Conservation (phyloP, 2,329 filamentous ascomycete genomes). For the Arthroderma uncinatum region DNA sequence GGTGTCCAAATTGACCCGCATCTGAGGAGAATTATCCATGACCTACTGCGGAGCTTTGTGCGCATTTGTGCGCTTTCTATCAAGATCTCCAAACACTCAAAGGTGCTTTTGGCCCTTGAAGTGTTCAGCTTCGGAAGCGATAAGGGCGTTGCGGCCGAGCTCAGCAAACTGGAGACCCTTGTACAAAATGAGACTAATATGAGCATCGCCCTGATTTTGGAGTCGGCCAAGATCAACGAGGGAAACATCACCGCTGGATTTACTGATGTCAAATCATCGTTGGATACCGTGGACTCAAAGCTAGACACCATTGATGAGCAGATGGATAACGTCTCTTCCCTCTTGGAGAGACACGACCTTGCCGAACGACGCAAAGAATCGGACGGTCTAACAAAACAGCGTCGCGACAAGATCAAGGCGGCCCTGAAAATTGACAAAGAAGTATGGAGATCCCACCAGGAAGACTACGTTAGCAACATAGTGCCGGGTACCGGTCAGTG, state of each 20-base stretch:
- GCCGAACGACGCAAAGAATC: constrained; percentile 11
- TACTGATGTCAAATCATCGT: constrained; percentile 10
- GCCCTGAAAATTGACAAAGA: constrained; percentile 15
- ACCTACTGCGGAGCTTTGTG: constrained; percentile 20
- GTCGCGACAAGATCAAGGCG: constrained; percentile 13
- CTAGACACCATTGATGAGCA: constrained; percentile 11
- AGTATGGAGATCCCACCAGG: constrained; percentile 11
- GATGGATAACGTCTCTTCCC: constrained; percentile 9
- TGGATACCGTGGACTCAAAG: constrained; percentile 11
- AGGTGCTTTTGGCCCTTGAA: constrained; percentile 19
- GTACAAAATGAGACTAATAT: constrained; percentile 22
- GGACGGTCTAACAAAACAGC: constrained; percentile 8
- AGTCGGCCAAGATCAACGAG: constrained; percentile 20
- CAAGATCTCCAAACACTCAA: constrained; percentile 19
- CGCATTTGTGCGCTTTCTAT: constrained; percentile 21
- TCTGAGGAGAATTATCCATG: constrained; percentile 20
- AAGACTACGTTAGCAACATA: constrained; percentile 13
- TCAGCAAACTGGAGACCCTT: constrained; percentile 17
- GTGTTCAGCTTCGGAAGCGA: constrained; percentile 22
- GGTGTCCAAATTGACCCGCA: constrained; percentile 18
- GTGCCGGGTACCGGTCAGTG: constrained; percentile 13
- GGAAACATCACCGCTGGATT: constrained; percentile 14
- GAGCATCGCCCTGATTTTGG: constrained; percentile 19
- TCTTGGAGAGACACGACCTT: constrained; percentile 7
- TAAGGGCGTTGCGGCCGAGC: constrained; percentile 21